These are phyloP conservation scores for Wickerhamomyces kurtzmanii DNA, from an alignment of 805 yeast genomes.

Conservation along the genomic window DNA sequence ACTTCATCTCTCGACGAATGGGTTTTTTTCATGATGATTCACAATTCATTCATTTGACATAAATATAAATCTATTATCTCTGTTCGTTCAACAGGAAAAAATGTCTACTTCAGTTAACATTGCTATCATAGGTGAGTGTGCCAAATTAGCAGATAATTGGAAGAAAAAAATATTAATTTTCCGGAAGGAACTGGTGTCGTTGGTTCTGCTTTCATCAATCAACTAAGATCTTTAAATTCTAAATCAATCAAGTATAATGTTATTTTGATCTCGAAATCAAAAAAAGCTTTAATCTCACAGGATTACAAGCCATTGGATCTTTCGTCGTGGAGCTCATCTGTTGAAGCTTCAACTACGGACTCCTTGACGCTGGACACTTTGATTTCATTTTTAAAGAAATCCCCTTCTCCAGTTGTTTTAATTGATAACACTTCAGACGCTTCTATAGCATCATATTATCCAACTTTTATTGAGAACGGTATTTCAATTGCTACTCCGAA, in stretches of 20 bases:
- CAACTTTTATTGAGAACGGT: slow-evolving; percentile 62
- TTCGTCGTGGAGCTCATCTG: slow-evolving; percentile 41
- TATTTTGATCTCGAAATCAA: slow-evolving; percentile 68
- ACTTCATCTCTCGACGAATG: no score
- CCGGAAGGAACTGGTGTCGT: slow-evolving; percentile 79
- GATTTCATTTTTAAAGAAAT: slow-evolving; percentile 49
- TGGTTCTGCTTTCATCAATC: slow-evolving; percentile 84
- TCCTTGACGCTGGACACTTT: slow-evolving; percentile 49
- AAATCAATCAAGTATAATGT: slow-evolving; percentile 60
- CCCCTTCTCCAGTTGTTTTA: slow-evolving; percentile 69
- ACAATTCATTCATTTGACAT: no score
- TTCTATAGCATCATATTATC: slow-evolving; percentile 66
- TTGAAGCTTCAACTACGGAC: slow-evolving; percentile 31
- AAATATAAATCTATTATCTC: no score
- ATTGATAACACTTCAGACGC: slow-evolving; percentile 93
- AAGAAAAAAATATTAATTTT: slow-evolving; percentile 4
- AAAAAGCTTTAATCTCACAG: slow-evolving; percentile 54
- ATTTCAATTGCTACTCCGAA: slow-evolving; percentile 96
- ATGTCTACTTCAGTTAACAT: slow-evolving; percentile 52
- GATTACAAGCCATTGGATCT: slow-evolving; percentile 69
- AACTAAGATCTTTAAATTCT: slow-evolving; percentile 55
- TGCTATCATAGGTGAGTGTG: slow-evolving; percentile 52
- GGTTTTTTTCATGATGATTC: no score
- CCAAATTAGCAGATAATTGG: background rate
- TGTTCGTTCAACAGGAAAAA: no score